These are phyloP conservation scores for Clausena lansium DNA, from an alignment of 345 rosid species.

Conservation along the genomic window DNA sequence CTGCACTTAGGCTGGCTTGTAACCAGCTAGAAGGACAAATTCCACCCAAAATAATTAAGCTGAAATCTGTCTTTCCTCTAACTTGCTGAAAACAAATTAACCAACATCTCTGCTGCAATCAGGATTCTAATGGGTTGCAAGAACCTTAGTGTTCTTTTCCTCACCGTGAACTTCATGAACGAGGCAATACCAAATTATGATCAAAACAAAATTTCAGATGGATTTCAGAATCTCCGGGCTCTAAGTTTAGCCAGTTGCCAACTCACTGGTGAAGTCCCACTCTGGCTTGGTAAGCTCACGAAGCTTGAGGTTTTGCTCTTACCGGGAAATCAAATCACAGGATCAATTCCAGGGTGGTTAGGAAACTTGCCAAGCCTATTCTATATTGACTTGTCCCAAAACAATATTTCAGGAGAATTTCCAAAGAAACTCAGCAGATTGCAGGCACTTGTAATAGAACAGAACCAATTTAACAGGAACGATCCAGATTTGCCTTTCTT, in stretches of 20 bases:
- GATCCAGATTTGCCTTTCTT: conserved; percentile 15
- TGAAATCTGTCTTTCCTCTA: conserved; percentile 13
- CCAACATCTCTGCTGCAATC: conserved; percentile 30
- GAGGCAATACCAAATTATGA: conserved; percentile 22
- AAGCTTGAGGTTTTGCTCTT: conserved; percentile 24
- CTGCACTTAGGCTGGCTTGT: conserved; percentile 3
- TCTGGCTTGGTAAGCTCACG: conserved; percentile 26
- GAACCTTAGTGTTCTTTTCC: conserved; percentile 26
- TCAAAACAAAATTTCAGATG: conserved; percentile 1
- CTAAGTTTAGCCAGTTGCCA: conserved; percentile 21
- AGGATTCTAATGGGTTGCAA: conserved; percentile 29
- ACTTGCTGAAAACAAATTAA: conserved; percentile 19
- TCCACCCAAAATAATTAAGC: not conserved
- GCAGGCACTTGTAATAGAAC: not conserved
- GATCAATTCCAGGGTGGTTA: conserved; percentile 17
- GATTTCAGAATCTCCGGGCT: conserved; percentile 30
- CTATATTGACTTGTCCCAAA: conserved; percentile 16
- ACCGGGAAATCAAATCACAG: conserved; percentile 26
- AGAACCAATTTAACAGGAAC: not conserved
- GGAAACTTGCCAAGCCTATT: conserved; percentile 5
- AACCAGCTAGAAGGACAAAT: not conserved
- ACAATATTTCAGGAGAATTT: not conserved
- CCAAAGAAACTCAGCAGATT: not conserved
- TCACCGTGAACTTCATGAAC: too few species aligned
- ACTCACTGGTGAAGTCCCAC: conserved; percentile 26